Conservation (phyloP, 1,284 basidiomycete genomes). For the Agroathelia rolfsii region DNA sequence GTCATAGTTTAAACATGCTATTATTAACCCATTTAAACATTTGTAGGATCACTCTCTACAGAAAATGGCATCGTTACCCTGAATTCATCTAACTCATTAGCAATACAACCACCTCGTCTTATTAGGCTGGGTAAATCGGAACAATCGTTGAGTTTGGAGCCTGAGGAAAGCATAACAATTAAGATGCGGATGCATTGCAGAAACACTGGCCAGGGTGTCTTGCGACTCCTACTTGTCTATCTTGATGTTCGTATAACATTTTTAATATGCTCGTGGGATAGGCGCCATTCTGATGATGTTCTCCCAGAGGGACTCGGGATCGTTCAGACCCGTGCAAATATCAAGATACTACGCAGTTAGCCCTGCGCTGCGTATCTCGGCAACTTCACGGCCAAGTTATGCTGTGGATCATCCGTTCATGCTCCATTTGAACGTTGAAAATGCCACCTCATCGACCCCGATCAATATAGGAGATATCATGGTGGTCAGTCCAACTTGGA, state of each 20-base stretch:
- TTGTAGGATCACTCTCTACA: no score
- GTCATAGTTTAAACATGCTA: conserved; percentile 6
- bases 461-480: conserved; percentile 47
- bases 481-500: conserved; percentile 58
- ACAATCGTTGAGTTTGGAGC: conserved; percentile 26
- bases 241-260: conserved; percentile 43
- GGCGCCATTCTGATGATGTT: conserved; percentile 7
- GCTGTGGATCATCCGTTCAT: conserved; percentile 39
- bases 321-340: conserved; percentile 48
- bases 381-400: conserved; percentile 38
- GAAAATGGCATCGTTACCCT: no score
- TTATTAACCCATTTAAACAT: no score
- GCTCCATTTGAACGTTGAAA: conserved; percentile 50
- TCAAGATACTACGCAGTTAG: conserved; percentile 47
- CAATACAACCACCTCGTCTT: conserved; percentile 32
- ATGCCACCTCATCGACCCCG: conserved; percentile 30
- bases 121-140: conserved; percentile 31
- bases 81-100: conserved; percentile 46
- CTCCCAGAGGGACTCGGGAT: conserved; percentile 31
- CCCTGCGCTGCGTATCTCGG: conserved; percentile 41
- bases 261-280: conserved; percentile 1
- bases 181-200: conserved; percentile 45
- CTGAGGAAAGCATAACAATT: conserved; percentile 39
- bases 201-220: conserved; percentile 34
- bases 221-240: conserved; percentile 57